Evolutionary conservation across 495 filamentous ascomycete genomes (phyloP).

Genomic region (Usnea hakonensis): DNA sequence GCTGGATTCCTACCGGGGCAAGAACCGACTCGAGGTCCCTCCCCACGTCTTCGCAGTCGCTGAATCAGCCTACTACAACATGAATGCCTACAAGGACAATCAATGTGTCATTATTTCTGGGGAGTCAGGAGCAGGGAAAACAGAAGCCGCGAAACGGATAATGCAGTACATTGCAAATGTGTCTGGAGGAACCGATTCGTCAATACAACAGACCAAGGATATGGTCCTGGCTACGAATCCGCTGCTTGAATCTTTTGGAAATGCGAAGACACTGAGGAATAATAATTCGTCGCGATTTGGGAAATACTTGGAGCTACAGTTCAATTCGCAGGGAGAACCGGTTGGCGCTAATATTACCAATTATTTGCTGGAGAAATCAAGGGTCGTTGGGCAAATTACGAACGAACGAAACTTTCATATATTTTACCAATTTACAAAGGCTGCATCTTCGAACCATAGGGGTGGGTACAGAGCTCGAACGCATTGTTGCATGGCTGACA

Average conservation of each 20-base stretch:
- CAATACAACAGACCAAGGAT: constrained; percentile 96
- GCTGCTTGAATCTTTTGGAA: constrained; percentile 93
- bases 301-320: constrained; percentile 96
- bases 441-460: constrained; percentile 76
- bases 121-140: constrained; percentile 97
- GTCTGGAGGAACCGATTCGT: constrained; percentile 77
- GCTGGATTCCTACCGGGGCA: constrained; percentile 83
- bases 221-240: constrained; percentile 99
- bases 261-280: constrained; percentile 95
- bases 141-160: constrained; percentile 96
- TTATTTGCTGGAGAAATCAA: constrained; percentile 89
- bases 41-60: constrained; percentile 98
- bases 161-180: constrained; percentile 99
- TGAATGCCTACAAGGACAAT: constrained; percentile 99
- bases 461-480: constrained; percentile 30
- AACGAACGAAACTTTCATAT: constrained; percentile 99
- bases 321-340: constrained; percentile 87
- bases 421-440: constrained; percentile 98
- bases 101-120: constrained; percentile 99
- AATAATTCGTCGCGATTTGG: constrained; percentile 98
- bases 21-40: constrained; percentile 92
- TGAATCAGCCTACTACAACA: constrained; percentile 96
- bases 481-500: constrained; percentile 18
- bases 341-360: constrained; percentile 98
- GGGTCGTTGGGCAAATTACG: constrained; percentile 90